Conservation (phyloP, 768 basidiomycete species). For the Strobilomyces echinocephalus region DNA sequence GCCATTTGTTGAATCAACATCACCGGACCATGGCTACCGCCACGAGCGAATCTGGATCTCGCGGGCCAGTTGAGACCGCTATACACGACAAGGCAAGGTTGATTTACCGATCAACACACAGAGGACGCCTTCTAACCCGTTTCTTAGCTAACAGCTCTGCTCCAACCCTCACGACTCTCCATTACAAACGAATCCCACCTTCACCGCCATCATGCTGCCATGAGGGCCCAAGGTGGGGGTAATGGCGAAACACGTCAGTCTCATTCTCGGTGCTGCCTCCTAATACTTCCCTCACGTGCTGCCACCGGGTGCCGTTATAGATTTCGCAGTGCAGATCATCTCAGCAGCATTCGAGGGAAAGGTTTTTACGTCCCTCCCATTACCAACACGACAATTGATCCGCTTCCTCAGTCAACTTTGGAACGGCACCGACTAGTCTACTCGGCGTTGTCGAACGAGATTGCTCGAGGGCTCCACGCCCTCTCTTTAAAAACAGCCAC, state of each 20-base stretch:
- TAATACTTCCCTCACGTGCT: constrained; percentile 23
- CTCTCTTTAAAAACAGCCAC: constrained; percentile 74
- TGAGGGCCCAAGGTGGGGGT: constrained; percentile 64
- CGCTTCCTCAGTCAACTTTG: constrained; percentile 53
- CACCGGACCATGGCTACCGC: constrained; percentile 28
- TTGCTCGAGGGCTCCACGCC: constrained; percentile 69
- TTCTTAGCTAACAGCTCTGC: constrained; percentile 53
- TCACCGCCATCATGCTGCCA: constrained; percentile 80
- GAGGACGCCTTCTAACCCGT: constrained; percentile 19
- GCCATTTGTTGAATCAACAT: constrained; percentile 17
- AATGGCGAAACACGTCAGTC: constrained; percentile 79
- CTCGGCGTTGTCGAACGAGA: constrained; percentile 64
- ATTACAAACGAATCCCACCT: constrained; percentile 82
- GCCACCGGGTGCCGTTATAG: constrained; percentile 34
- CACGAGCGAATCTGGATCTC: constrained; percentile 23
- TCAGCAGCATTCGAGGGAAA: constrained; percentile 71
- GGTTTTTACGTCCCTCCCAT: constrained; percentile 38
- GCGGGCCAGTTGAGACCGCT: constrained; percentile 53
- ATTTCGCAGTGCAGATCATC: constrained; percentile 72
- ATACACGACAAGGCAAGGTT: constrained; percentile 53
- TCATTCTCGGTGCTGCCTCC: constrained; percentile 12
- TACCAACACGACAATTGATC: constrained; percentile 9
- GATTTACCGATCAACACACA: constrained; percentile 21
- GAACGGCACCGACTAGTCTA: constrained; percentile 82
- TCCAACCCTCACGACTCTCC: constrained; percentile 58